Evolutionary conservation across 148 eudicot genomes (phyloP).

Genomic region (Gaultheria prostrata): DNA sequence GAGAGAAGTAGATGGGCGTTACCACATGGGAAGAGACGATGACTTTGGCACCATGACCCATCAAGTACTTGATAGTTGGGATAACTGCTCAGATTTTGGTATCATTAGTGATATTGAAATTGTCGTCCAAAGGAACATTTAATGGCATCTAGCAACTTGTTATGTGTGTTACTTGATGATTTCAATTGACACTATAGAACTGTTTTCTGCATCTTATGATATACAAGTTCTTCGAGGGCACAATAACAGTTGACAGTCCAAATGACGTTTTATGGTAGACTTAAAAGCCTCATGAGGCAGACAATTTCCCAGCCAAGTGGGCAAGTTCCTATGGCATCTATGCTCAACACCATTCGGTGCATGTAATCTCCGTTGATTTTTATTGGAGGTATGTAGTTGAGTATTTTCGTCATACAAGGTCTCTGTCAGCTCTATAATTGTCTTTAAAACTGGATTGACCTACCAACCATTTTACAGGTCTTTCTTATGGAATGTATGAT

Average conservation of each 20-base stretch:
- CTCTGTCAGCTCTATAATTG: background rate
- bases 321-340: constrained; percentile 29
- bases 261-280: constrained; percentile 67
- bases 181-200: background rate
- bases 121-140: constrained; percentile 75
- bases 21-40: constrained; percentile 54
- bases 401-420: background rate
- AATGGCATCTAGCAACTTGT: too few relatives aligned
- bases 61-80: constrained; percentile 56
- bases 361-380: constrained; percentile 69
- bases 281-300: constrained; percentile 57
- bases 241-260: background rate
- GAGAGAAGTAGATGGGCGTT: background rate
- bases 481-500: constrained; percentile 72
- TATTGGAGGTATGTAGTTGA: constrained; percentile 57
- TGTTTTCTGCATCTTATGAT: background rate
- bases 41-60: constrained; percentile 42
- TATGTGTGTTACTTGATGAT: background rate
- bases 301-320: constrained; percentile 38
- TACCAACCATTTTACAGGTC: constrained; percentile 38
- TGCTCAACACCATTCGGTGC: constrained; percentile 60
- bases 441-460: background rate
- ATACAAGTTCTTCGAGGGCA: constrained; percentile 16
- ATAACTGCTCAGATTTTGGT: constrained; percentile 49
- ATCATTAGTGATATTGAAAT: constrained; percentile 66